Evolutionary conservation across 2,329 filamentous ascomycete species (phyloP).

Genomic region (Simplicillium aogashimaense): DNA sequence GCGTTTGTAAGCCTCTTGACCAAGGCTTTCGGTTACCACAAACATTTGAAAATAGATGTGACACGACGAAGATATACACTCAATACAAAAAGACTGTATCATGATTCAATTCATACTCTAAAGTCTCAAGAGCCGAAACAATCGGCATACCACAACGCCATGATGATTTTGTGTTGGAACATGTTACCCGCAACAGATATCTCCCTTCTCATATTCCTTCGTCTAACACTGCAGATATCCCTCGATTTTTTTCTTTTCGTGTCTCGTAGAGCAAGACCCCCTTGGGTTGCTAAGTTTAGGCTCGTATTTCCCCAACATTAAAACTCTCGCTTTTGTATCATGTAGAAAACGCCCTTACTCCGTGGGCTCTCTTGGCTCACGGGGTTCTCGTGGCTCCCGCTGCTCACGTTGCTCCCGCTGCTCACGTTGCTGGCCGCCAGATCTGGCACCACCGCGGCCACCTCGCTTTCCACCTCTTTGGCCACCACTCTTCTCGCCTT

Average conservation of each 20-base stretch:
- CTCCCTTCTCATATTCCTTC: slow-evolving; percentile 13
- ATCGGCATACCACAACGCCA: slow-evolving; percentile 26
- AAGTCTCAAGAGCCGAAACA: slow-evolving; percentile 18
- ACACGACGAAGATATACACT: slow-evolving; percentile 2
- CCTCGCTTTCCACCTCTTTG: slow-evolving; percentile 39
- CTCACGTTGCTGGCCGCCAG: slow-evolving; percentile 41
- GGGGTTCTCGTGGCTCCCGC: slow-evolving; percentile 25
- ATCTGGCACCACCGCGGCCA: slow-evolving; percentile 39
- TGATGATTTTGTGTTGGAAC: slow-evolving; percentile 21
- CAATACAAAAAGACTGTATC: slow-evolving; percentile 12
- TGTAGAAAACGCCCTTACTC: slow-evolving; percentile 18
- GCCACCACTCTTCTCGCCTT: slow-evolving; percentile 33
- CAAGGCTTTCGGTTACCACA: background rate
- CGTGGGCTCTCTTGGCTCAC: slow-evolving; percentile 10
- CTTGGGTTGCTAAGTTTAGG: background rate
- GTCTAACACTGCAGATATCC: background rate
- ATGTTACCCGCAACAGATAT: slow-evolving; percentile 19
- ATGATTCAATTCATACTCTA: slow-evolving; percentile 23
- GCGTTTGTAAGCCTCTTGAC: too few relatives aligned
- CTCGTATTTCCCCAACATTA: slow-evolving; percentile 6
- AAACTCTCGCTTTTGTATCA: slow-evolving; percentile 3
- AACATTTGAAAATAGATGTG: slow-evolving; percentile 3
- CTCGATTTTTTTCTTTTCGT: background rate
- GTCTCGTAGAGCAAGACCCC: background rate
- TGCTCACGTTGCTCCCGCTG: slow-evolving; percentile 33